Conservation (phyloP, 140 eudicot species). For the Stevia rebaudiana region DNA sequence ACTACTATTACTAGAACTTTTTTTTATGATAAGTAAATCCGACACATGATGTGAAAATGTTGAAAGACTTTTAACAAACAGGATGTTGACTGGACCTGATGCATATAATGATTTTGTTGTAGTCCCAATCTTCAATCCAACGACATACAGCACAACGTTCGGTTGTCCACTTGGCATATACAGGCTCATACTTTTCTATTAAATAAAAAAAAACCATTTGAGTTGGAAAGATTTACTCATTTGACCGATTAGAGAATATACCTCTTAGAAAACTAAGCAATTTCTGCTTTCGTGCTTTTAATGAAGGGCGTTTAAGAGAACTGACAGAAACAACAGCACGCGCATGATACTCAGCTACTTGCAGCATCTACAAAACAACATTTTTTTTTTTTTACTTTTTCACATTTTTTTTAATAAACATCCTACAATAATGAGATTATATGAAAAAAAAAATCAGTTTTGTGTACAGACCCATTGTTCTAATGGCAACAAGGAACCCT, state of each 20-base stretch:
- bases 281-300: conserved; percentile 83
- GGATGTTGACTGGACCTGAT: conserved; percentile 47
- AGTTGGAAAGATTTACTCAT: background rate
- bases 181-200: conserved; percentile 83
- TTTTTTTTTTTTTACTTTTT: conserved; percentile 4
- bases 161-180: conserved; percentile 95
- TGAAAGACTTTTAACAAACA: background rate
- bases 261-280: conserved; percentile 84
- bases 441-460: conserved; percentile 19
- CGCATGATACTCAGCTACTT: conserved; percentile 86
- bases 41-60: conserved; percentile 10
- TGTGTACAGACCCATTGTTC: conserved; percentile 83
- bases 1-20: no score
- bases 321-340: conserved; percentile 65
- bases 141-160: conserved; percentile 99
- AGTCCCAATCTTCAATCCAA: conserved; percentile 99
- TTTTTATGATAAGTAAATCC: background rate
- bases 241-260: conserved; percentile 11
- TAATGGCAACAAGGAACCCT: conserved; percentile 66
- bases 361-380: conserved; percentile 64
- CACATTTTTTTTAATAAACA: background rate
- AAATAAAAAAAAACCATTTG: conserved; percentile 8
- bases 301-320: conserved; percentile 78
- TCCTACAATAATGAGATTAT: background rate
- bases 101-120: conserved; percentile 93